phyloP scores from a whole-genome alignment of 352 stramenopile genomes.

The Globisporangium cederbergense region DNA sequence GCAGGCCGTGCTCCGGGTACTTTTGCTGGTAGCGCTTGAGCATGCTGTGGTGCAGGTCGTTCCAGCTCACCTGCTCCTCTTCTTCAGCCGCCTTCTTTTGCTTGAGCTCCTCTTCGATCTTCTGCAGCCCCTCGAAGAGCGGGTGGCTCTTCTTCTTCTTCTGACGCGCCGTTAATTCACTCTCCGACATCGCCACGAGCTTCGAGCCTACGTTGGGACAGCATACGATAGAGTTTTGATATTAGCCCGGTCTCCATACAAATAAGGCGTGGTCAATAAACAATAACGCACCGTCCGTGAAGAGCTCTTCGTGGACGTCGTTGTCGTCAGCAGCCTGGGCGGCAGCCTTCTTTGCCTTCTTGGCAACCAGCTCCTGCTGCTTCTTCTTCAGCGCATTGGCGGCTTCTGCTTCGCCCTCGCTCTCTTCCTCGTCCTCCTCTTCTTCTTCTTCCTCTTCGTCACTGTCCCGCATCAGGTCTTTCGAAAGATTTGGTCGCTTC shows the following conservation, averaged over 20 bases:
- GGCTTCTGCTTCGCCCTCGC: constrained; percentile 11
- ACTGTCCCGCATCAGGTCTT: constrained; percentile 45
- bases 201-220: constrained; percentile 24
- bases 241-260: background rate
- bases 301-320: constrained; percentile 65
- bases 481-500: constrained; percentile 41
- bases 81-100: constrained; percentile 49
- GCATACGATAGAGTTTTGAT: background rate
- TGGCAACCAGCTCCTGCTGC: background rate
- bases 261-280: no score
- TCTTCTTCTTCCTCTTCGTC: constrained; percentile 42
- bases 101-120: constrained; percentile 69
- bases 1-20: constrained; percentile 59
- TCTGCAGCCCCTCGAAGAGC: constrained; percentile 71
- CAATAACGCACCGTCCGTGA: constrained; percentile 45
- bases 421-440: constrained; percentile 35
- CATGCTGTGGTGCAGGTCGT: constrained; percentile 71
- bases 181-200: constrained; percentile 32
- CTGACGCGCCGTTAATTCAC: constrained; percentile 17
- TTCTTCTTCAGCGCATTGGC: background rate
- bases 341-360: background rate
- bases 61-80: constrained; percentile 69
- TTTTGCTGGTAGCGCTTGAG: constrained; percentile 77
- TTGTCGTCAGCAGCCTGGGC: constrained; percentile 30
- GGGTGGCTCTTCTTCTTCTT: constrained; percentile 47